A percentile compares a stretch with the other conserved stretches of the same genome.
Evolutionary conservation across 140 eudicot genomes (phyloP).

Genomic region (Cichorium intybus): DNA sequence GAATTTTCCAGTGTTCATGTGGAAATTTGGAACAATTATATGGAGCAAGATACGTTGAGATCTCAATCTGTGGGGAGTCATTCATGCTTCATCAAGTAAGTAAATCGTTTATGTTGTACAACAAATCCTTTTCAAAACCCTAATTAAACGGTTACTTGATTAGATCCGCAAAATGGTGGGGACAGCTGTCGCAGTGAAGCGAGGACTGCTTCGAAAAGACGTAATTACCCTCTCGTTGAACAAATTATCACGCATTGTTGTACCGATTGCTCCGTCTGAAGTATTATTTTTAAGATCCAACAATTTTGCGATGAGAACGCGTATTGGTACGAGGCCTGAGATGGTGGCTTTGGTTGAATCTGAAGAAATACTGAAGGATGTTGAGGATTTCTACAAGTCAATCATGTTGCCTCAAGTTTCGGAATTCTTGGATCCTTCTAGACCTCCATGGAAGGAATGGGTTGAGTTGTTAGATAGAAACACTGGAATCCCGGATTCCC

Average conservation of each 20-base stretch:
- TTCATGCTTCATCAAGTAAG: conserved; percentile 98
- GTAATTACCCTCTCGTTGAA: conserved; percentile 55
- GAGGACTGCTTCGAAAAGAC: conserved; percentile 74
- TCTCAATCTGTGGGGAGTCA: conserved; percentile 88
- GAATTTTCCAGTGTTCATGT: conserved; percentile 73
- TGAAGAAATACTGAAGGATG: conserved; percentile 59
- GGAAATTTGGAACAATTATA: conserved; percentile 62
- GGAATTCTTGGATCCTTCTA: conserved; percentile 56
- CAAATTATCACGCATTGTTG: conserved; percentile 73
- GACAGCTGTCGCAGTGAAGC: conserved; percentile 89
- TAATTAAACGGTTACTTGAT: conserved; percentile 3
- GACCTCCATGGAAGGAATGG: conserved; percentile 88
- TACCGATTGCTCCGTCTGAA: conserved; percentile 96
- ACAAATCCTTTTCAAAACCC: not conserved
- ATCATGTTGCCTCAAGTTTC: conserved; percentile 75
- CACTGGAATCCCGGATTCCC: conserved; percentile 69
- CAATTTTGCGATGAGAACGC: conserved; percentile 60
- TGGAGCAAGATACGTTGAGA: conserved; percentile 65
- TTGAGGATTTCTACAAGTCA: conserved; percentile 57
- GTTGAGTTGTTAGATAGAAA: conserved; percentile 64
- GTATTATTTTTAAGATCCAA: conserved; percentile 70
- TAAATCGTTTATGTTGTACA: not conserved
- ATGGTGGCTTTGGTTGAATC: conserved; percentile 68
- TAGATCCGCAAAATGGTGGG: conserved; percentile 99
- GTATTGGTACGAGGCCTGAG: conserved; percentile 69